Evolutionary conservation across 768 basidiomycete species (phyloP), one percentile per base, ranked within the genome.

Genomic region (Trametes maxima): DNA sequence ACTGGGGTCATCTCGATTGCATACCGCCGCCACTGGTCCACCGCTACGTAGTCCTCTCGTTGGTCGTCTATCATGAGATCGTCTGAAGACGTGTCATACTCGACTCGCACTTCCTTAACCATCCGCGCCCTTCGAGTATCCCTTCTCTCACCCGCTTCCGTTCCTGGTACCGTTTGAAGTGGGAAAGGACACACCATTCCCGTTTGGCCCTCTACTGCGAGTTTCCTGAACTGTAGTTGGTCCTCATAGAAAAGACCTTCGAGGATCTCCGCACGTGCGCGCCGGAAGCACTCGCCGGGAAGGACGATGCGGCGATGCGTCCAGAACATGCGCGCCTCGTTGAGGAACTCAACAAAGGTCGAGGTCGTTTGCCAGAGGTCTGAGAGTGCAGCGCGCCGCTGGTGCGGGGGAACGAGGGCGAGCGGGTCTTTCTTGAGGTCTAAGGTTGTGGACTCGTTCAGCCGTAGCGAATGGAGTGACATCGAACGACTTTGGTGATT

Each of bases 271-370:
- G 22, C 25, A 5, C 19, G 35, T 0, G 57, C 43, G 4, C n/a
- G 19, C 10, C 43, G 19, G 37, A 58, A 58, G 21, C 57, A 58
- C 28, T 58, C 57, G 3, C 57, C 57, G 12, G 57, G 57, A n/a
- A 19, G 36, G 28, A 50, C 57, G 25, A 58, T 42, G 17, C 57
- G 48, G 3, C 28, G 21, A 6, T 21, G 22, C 4, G 56, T 8
- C 57, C 57, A 58, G 2, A 14, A 1, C 12, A 58, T 10, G n/a
- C 39, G 16, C 17, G 42, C 57, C 21, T 33, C 48, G 1, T 28
- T 17, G 7, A 21, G 13, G 25, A 58, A 42, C n/a, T 51, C 48
- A 24, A 28, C 48, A 11, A 58, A 43, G 5, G 56, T 40, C 12
- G 40, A 2, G 40, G 43, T 24, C 25, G 35, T 40, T 6, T 21